Percentiles rank a stretch among this genome's conserved stretches.
Evolutionary conservation across 768 basidiomycete genomes (phyloP).

Genomic region (Cyclocybe aegerita): DNA sequence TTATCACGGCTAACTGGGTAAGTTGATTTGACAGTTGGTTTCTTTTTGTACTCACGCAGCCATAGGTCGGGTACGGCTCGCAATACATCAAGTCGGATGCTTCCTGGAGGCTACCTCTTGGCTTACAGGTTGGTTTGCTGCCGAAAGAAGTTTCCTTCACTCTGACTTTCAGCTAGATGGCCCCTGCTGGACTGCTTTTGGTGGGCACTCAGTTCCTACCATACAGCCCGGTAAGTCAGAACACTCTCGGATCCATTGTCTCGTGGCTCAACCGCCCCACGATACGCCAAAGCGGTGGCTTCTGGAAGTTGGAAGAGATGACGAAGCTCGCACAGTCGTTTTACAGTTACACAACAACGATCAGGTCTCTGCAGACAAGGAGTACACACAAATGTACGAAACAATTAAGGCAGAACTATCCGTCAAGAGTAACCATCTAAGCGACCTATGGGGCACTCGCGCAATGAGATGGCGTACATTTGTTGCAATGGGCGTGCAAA

Average conservation of each 20-base stretch:
- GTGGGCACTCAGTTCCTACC: slow-evolving; percentile 56
- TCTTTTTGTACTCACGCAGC: not conserved
- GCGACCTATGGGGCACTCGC: slow-evolving; percentile 53
- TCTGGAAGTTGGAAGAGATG: slow-evolving; percentile 55
- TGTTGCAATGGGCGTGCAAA: slow-evolving; percentile 57
- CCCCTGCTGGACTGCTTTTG: slow-evolving; percentile 51
- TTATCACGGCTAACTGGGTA: slow-evolving; percentile 63
- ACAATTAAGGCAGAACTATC: slow-evolving; percentile 49
- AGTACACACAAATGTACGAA: slow-evolving; percentile 47
- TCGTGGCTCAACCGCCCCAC: not conserved
- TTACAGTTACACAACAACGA: slow-evolving; percentile 44
- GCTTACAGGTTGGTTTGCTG: slow-evolving; percentile 39
- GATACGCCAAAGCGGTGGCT: slow-evolving; percentile 48
- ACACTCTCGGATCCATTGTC: not conserved
- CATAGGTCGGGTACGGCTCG: slow-evolving; percentile 56
- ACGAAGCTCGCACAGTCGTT: slow-evolving; percentile 54
- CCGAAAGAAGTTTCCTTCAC: not conserved
- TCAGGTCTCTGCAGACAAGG: slow-evolving; percentile 39
- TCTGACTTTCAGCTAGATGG: slow-evolving; percentile 30
- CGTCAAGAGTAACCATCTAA: slow-evolving; percentile 37
- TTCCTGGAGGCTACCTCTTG: slow-evolving; percentile 56
- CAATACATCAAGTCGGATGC: slow-evolving; percentile 46
- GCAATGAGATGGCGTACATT: slow-evolving; percentile 55
- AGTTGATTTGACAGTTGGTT: not conserved
- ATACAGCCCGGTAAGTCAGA: slow-evolving; percentile 45